phyloP scores from a whole-genome alignment of 306 rosid genomes.

The Ormosia emarginata region DNA sequence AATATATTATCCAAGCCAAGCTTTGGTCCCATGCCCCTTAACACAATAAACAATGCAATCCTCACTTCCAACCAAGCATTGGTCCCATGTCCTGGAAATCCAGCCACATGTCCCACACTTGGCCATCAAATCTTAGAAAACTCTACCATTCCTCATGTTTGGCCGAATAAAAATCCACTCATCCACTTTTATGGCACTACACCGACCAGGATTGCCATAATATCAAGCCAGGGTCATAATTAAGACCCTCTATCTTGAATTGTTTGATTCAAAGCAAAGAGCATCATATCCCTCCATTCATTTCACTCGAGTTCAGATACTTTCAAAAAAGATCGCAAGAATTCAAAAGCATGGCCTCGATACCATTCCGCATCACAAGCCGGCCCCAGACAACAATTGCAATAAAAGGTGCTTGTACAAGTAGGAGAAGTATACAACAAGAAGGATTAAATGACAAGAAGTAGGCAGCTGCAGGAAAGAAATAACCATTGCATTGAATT shows the following conservation, averaged over 20 bases:
- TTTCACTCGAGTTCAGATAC: neutral
- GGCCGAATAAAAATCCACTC: conserved; percentile 21
- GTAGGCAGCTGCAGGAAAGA: neutral
- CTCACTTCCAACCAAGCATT: conserved; percentile 1
- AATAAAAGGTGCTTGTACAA: neutral
- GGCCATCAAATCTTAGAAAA: conserved; percentile 11
- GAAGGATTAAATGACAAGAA: neutral
- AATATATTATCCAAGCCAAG: neutral
- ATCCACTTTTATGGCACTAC: conserved; percentile 19
- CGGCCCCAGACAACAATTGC: neutral
- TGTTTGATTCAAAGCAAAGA: neutral
- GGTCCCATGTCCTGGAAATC: conserved; percentile 15
- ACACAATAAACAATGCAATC: conserved; percentile 5
- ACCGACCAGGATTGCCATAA: neutral
- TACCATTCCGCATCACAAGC: neutral
- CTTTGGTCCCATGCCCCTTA: neutral
- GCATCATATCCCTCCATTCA: neutral
- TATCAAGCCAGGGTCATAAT: neutral
- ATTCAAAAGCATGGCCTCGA: neutral
- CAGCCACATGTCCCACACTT: conserved; percentile 31
- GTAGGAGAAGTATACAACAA: neutral
- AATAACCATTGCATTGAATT: neutral
- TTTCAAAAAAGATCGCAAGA: neutral
- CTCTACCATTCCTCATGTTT: neutral
- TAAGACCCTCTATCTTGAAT: neutral